These are phyloP conservation scores for Nakaseomyces sp. DNA, from an alignment of 1,139 yeast genomes.

Conservation along the genomic window DNA sequence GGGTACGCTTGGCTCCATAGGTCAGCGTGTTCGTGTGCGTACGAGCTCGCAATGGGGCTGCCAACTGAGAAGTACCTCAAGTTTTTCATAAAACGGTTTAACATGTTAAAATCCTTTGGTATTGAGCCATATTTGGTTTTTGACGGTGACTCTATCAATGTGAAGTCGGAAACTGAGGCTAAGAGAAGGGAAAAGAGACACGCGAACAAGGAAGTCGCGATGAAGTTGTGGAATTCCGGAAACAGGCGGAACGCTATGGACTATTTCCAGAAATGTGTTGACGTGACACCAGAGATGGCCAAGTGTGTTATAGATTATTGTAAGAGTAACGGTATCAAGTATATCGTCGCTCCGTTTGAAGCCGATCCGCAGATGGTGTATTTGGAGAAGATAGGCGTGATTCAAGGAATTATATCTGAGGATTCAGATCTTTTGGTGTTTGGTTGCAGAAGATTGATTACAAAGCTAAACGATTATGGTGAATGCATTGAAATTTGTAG, in stretches of 20 bases:
- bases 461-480: constrained; percentile 75
- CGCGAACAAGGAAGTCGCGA: constrained; percentile 51
- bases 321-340: constrained; percentile 49
- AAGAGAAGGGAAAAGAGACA: constrained; percentile 51
- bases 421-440: constrained; percentile 89
- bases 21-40: constrained; percentile 75
- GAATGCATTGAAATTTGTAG: constrained; percentile 62
- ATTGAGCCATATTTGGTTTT: constrained; percentile 84
- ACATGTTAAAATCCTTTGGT: constrained; percentile 57
- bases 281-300: constrained; percentile 88
- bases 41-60: constrained; percentile 62
- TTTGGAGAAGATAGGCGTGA: constrained; percentile 63
- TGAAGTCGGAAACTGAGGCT: constrained; percentile 65
- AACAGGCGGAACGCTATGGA: constrained; percentile 54
- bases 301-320: constrained; percentile 71
- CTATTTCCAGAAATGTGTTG: constrained; percentile 69
- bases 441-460: constrained; percentile 69
- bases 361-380: constrained; percentile 97
- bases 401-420: constrained; percentile 84
- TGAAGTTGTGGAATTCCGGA: constrained; percentile 42
- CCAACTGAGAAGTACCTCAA: constrained; percentile 62
- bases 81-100: constrained; percentile 52
- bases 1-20: constrained; percentile 96
- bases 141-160: constrained; percentile 83
- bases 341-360: constrained; percentile 94